Evolutionary conservation across 371 early-diverging fungal species (phyloP).

Genomic region (Basidiobolus heterosporus): DNA sequence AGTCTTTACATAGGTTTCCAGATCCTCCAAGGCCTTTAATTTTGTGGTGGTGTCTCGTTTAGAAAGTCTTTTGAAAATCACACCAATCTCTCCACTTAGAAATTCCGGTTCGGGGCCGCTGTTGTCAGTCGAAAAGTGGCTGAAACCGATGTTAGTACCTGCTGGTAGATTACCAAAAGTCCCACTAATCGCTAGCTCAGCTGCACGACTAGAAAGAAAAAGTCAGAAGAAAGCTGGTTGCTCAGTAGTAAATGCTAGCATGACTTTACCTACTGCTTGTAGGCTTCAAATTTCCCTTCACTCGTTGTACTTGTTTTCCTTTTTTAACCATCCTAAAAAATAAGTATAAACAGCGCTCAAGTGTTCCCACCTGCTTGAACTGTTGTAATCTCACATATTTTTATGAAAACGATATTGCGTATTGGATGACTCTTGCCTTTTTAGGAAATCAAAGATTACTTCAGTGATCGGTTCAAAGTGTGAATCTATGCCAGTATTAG

Average conservation of each 20-base stretch:
- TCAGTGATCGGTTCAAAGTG: no score
- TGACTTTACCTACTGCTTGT: constrained; percentile 47
- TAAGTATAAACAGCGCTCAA: background rate
- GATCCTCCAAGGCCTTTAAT: constrained; percentile 46
- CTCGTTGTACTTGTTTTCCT: constrained; percentile 24
- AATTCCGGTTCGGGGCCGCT: constrained; percentile 5
- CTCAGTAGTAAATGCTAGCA: background rate
- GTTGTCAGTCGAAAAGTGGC: constrained; percentile 11
- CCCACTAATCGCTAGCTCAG: constrained; percentile 27
- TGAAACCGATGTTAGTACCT: constrained; percentile 3
- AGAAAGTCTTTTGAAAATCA: constrained; percentile 38
- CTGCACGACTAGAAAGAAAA: constrained; percentile 36
- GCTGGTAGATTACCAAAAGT: constrained; percentile 1
- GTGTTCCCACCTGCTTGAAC: no score
- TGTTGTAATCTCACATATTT: no score
- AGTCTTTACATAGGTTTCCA: constrained; percentile 26
- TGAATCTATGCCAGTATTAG: no score
- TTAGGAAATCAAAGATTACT: no score
- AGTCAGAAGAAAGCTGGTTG: background rate
- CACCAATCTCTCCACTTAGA: constrained; percentile 23
- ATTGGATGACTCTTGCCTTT: no score
- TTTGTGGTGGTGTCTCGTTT: constrained; percentile 53
- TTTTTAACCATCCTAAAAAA: constrained; percentile 13
- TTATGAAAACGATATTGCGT: no score
- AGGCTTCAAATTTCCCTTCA: constrained; percentile 49